Conservation (phyloP, 768 basidiomycete species). For the Suillus subaureus region DNA sequence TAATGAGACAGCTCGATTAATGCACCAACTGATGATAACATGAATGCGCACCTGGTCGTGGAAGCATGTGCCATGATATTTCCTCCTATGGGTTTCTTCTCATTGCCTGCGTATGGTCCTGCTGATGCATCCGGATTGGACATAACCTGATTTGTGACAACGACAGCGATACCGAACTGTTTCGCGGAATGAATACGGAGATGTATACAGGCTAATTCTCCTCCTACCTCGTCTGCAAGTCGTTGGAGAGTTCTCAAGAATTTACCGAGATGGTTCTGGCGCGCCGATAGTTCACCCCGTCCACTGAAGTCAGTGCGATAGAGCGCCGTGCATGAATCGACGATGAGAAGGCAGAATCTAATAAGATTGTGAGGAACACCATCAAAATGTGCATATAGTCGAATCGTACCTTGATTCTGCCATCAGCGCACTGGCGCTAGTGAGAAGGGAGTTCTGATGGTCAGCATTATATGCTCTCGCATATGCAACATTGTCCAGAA, state of each 20-base stretch:
- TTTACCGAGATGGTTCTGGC: conserved; percentile 95
- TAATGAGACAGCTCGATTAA: conserved; percentile 31
- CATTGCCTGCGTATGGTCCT: conserved; percentile 84
- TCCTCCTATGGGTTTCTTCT: conserved; percentile 98
- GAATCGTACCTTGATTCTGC: conserved; percentile 84
- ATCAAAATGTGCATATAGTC: conserved; percentile 24
- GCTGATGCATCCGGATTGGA: conserved; percentile 96
- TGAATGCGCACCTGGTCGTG: conserved; percentile 75
- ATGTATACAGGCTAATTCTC: conserved; percentile 9
- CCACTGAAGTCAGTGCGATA: conserved; percentile 97
- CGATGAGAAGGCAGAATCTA: conserved; percentile 95
- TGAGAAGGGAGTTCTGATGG: conserved; percentile 88
- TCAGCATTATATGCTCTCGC: conserved; percentile 98
- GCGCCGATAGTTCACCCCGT: conserved; percentile 90
- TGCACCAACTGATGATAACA: not conserved
- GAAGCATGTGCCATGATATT: conserved; percentile 99
- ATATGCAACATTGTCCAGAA: conserved; percentile 97
- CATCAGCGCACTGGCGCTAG: conserved; percentile 97
- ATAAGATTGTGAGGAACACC: not conserved
- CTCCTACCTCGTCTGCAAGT: conserved; percentile 89
- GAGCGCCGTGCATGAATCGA: conserved; percentile 94
- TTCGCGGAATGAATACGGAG: conserved; percentile 12
- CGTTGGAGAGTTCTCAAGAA: conserved; percentile 92
- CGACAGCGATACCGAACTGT: conserved; percentile 96
- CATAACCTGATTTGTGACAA: conserved; percentile 98